These are phyloP conservation scores for Amoebophrya sp. DNA, from an alignment of 169 alveolate genomes.

Conservation along the genomic window DNA sequence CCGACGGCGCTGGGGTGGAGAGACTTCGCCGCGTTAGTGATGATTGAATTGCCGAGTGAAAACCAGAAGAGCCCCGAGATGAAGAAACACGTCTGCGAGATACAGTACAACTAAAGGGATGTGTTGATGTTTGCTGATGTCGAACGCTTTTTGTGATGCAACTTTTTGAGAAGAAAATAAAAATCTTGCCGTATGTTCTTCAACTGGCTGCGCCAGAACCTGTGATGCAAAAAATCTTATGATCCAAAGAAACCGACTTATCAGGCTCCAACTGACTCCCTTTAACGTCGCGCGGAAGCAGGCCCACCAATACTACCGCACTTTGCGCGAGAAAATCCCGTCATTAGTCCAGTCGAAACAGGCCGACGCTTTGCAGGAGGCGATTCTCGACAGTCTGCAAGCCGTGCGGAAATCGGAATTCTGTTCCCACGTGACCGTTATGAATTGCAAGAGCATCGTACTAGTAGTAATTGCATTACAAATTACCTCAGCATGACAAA, in stretches of 20 bases:
- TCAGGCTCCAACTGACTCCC: no score
- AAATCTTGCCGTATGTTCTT: no score
- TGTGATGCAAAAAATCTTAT: no score
- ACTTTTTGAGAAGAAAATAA: no score
- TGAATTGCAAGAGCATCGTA: no score
- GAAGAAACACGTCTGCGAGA: neutral
- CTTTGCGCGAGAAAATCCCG: slow-evolving; percentile 9
- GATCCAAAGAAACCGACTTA: no score
- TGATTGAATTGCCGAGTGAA: neutral
- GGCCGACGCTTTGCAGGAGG: neutral
- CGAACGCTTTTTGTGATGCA: no score
- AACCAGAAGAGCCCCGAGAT: no score
- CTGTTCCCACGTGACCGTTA: neutral
- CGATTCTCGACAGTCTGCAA: neutral
- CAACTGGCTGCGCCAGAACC: no score
- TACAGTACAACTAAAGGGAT: neutral
- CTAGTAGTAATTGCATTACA: no score
- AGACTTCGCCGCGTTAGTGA: neutral
- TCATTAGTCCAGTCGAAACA: neutral
- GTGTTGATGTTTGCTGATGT: no score
- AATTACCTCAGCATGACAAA: no score
- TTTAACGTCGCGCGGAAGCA: neutral
- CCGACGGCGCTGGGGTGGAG: slow-evolving; percentile 10
- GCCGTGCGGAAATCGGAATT: neutral
- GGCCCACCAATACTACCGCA: neutral